phyloP scores from a whole-genome alignment of 208 protist species.

The Leishmania braziliensis region DNA sequence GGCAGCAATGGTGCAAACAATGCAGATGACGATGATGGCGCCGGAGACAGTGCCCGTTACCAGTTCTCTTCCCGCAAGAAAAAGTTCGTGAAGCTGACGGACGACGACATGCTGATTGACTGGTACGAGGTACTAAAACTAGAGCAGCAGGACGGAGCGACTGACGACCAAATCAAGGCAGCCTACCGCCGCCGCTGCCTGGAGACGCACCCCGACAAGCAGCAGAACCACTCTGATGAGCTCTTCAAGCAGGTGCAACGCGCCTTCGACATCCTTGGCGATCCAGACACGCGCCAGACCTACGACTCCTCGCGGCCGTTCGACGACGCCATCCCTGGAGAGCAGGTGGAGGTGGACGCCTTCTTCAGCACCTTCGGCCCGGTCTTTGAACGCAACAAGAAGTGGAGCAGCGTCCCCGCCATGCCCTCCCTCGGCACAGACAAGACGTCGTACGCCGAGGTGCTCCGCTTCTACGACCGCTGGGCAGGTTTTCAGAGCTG shows the following conservation, averaged over 20 bases:
- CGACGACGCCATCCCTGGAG: slow-evolving; percentile 92
- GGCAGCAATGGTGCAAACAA: slow-evolving; percentile 27
- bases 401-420: slow-evolving; percentile 68
- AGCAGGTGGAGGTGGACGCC: slow-evolving; percentile 53
- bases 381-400: slow-evolving; percentile 95
- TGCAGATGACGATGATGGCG: slow-evolving; percentile 29
- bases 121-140: slow-evolving; percentile 89
- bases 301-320: slow-evolving; percentile 96
- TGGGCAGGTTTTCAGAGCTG: slow-evolving; percentile 95
- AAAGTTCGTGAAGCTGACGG: slow-evolving; percentile 77
- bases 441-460: slow-evolving; percentile 62
- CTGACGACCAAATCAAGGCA: slow-evolving; percentile 70
- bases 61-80: slow-evolving; percentile 57
- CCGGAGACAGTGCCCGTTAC: slow-evolving; percentile 40
- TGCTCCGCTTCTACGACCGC: slow-evolving; percentile 95
- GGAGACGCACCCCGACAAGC: slow-evolving; percentile 97
- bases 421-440: slow-evolving; percentile 84
- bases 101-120: slow-evolving; percentile 79
- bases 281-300: slow-evolving; percentile 82
- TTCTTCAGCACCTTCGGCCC: slow-evolving; percentile 92
- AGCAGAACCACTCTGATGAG: slow-evolving; percentile 80
- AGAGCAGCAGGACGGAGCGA: slow-evolving; percentile 57
- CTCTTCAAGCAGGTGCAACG: slow-evolving; percentile 94
- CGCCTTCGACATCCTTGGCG: slow-evolving; percentile 94
- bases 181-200: slow-evolving; percentile 94